Conservation (phyloP, 2,329 filamentous ascomycete species). For the Fonsecaea multimorphosa region DNA sequence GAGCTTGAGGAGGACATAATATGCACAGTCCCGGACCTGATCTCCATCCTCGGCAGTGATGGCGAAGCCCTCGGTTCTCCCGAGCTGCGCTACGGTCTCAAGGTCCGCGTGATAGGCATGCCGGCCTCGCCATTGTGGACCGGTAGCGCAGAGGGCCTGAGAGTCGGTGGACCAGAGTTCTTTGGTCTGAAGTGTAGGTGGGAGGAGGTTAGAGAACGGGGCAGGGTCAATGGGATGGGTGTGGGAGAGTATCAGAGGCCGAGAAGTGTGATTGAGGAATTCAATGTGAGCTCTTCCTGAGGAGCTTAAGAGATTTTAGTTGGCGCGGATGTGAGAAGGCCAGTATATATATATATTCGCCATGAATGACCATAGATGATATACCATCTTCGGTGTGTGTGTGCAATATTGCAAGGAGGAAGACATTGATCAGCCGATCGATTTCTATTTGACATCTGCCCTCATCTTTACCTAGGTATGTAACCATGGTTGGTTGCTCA, state of each 20-base stretch:
- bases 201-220: constrained; percentile 38
- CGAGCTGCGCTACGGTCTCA: constrained; percentile 56
- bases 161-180: constrained; percentile 50
- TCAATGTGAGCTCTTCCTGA: constrained; percentile 20
- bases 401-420: neutral
- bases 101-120: constrained; percentile 59
- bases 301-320: neutral
- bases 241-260: constrained; percentile 39
- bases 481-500: neutral
- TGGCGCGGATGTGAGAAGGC: neutral
- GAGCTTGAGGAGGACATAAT: constrained; percentile 34
- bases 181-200: constrained; percentile 44
- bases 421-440: neutral
- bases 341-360: constrained; percentile 2
- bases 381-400: neutral
- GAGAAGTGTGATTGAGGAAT: constrained; percentile 43
- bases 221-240: constrained; percentile 23
- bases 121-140: constrained; percentile 60
- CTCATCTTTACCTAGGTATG: too few species aligned
- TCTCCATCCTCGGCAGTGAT: constrained; percentile 35
- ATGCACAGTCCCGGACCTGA: constrained; percentile 45
- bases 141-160: constrained; percentile 46
- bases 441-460: neutral
- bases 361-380: neutral
- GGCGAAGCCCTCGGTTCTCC: constrained; percentile 36